Conservation (phyloP, 495 filamentous ascomycete species). For the Xylaria curta region DNA sequence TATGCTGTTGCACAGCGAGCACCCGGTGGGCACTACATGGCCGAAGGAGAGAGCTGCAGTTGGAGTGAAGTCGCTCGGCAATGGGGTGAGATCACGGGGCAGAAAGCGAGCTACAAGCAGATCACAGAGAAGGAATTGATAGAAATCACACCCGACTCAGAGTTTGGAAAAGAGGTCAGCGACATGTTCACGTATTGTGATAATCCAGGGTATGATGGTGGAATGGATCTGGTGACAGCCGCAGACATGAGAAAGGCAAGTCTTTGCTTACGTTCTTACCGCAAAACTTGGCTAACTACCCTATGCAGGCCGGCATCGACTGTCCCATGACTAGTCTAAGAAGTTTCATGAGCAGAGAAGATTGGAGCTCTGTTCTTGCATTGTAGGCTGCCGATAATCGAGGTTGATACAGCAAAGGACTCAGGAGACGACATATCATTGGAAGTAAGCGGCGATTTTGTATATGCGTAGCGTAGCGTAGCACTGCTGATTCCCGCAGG, state of each 20-base stretch:
- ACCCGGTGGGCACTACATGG: constrained; percentile 8
- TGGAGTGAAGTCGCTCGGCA: constrained; percentile 11
- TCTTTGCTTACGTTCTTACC: background rate
- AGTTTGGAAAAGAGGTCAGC: constrained; percentile 15
- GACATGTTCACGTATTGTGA: constrained; percentile 11
- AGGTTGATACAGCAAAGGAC: constrained; percentile 2
- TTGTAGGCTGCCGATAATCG: constrained; percentile 1
- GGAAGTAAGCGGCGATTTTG: background rate
- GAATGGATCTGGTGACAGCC: constrained; percentile 9
- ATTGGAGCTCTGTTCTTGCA: constrained; percentile 10
- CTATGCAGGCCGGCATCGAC: background rate
- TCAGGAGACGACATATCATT: constrained; percentile 2
- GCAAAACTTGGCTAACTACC: constrained; percentile 3
- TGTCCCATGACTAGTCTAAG: constrained; percentile 1
- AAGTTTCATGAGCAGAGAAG: constrained; percentile 1
- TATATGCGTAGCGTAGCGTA: background rate
- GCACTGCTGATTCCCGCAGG: background rate
- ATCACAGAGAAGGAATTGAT: constrained; percentile 11
- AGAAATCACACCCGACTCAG: constrained; percentile 5
- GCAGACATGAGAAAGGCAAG: constrained; percentile 12
- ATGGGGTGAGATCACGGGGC: background rate
- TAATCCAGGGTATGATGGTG: constrained; percentile 7
- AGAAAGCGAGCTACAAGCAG: constrained; percentile 6
- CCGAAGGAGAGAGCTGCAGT: constrained; percentile 11
- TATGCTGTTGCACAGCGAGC: constrained; percentile 11